phyloP scores from a whole-genome alignment of 2,329 filamentous ascomycete species.

The Metarhizium guizhouense region DNA sequence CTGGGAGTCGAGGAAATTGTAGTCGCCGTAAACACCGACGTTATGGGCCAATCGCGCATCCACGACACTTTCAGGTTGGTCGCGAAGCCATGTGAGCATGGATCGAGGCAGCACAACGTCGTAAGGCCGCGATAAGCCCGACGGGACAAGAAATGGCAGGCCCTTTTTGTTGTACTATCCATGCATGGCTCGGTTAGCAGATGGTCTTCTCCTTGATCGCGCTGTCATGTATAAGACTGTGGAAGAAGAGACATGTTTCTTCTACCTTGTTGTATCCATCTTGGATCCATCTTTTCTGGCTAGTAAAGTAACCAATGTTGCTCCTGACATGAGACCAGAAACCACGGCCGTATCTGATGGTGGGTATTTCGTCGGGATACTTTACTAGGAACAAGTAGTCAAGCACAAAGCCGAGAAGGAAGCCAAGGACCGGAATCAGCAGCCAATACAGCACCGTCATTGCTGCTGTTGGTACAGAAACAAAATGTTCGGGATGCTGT shows the following conservation, averaged over 20 bases:
- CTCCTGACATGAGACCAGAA: background rate
- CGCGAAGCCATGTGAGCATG: constrained; percentile 36
- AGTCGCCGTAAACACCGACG: constrained; percentile 26
- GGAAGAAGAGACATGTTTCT: background rate
- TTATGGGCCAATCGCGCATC: constrained; percentile 32
- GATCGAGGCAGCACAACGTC: constrained; percentile 36
- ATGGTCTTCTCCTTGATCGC: background rate
- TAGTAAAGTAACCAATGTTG: background rate
- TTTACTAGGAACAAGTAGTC: background rate
- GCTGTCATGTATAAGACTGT: background rate
- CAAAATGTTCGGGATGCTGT: too few relatives aligned
- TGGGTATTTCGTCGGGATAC: background rate
- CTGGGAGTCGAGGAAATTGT: constrained; percentile 32
- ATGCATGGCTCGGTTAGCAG: background rate
- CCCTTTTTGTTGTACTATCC: constrained; percentile 31
- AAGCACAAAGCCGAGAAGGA: background rate
- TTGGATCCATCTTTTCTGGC: background rate
- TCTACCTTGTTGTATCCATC: background rate
- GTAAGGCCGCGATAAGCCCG: constrained; percentile 28
- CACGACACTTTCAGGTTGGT: constrained; percentile 34
- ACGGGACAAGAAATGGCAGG: constrained; percentile 32
- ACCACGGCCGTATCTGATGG: background rate
- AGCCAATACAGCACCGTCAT: background rate
- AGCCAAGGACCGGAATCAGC: background rate
- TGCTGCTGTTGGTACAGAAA: background rate